Percentiles rank a stretch among this genome's conserved stretches.
These are phyloP conservation scores for Cladosporium velox DNA, from an alignment of 2,329 filamentous ascomycete species.

Conservation along the genomic window DNA sequence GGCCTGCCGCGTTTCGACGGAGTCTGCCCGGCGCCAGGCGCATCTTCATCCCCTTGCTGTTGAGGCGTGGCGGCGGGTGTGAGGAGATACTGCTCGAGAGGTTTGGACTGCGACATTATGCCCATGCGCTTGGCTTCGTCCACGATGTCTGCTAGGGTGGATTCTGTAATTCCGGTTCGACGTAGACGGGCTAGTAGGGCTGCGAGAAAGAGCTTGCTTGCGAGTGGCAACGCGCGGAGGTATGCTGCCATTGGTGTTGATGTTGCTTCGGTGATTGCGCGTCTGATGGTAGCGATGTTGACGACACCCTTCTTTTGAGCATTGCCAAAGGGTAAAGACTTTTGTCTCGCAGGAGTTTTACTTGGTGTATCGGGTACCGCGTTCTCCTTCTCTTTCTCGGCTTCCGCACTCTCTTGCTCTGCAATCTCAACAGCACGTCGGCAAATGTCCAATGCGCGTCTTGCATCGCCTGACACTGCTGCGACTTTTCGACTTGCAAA, in stretches of 20 bases:
- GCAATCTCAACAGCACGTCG: conserved; percentile 92
- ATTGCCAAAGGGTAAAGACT: conserved; percentile 32
- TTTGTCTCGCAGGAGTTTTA: conserved; percentile 51
- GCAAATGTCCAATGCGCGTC: conserved; percentile 92
- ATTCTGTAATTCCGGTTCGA: conserved; percentile 82
- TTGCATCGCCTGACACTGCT: conserved; percentile 90
- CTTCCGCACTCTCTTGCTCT: conserved; percentile 63
- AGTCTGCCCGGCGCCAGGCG: conserved; percentile 36
- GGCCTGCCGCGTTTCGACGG: conserved; percentile 38
- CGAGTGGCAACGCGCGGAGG: conserved; percentile 76
- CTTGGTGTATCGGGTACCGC: conserved; percentile 62
- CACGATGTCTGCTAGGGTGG: conserved; percentile 82
- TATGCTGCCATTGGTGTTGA: conserved; percentile 90
- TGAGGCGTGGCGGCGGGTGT: conserved; percentile 41
- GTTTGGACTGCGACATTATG: conserved; percentile 59
- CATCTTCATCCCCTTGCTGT: conserved; percentile 28
- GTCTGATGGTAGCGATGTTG: conserved; percentile 89
- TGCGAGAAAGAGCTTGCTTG: conserved; percentile 81
- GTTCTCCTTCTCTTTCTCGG: conserved; percentile 38
- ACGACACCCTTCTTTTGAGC: conserved; percentile 59
- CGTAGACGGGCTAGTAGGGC: conserved; percentile 77
- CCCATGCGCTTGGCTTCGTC: conserved; percentile 78
- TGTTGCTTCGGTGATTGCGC: conserved; percentile 92
- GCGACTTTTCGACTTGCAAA: conserved; percentile 97
- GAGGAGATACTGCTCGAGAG: conserved; percentile 64